These are phyloP conservation scores for Gastrolobium bilobum DNA, from an alignment of 306 rosid genomes.

Conservation along the genomic window DNA sequence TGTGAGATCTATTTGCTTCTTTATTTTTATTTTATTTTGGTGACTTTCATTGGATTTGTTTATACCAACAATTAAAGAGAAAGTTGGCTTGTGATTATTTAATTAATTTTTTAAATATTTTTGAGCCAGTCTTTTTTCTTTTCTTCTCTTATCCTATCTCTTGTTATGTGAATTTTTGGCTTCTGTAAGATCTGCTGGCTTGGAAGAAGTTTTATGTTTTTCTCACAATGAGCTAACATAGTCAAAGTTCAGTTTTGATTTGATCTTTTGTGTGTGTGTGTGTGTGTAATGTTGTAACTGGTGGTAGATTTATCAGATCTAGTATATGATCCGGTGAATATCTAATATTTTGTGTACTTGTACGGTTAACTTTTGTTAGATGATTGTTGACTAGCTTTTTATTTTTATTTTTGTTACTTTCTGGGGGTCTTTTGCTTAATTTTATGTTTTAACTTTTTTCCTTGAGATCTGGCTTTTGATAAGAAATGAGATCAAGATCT, in stretches of 20 bases:
- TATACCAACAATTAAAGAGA: neutral
- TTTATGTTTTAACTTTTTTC: neutral
- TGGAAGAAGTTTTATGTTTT: neutral
- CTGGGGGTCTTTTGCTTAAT: neutral
- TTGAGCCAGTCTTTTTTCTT: slow-evolving; percentile 25
- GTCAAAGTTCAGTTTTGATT: slow-evolving; percentile 17
- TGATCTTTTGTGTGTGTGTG: neutral
- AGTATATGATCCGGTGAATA: slow-evolving; percentile 42
- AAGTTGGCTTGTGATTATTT: neutral
- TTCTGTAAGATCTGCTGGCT: neutral
- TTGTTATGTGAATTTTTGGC: neutral
- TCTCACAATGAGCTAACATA: neutral
- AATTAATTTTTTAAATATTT: neutral
- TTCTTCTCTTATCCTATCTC: neutral
- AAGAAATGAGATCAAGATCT: slow-evolving; percentile 19
- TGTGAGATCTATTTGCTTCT: slow-evolving; percentile 46
- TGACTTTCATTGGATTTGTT: slow-evolving; percentile 5
- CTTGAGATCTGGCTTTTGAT: slow-evolving; percentile 9
- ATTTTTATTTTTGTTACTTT: neutral
- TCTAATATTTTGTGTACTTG: slow-evolving; percentile 30
- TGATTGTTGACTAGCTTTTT: slow-evolving; percentile 4
- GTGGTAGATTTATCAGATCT: slow-evolving; percentile 48
- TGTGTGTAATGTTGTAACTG: neutral
- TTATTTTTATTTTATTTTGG: neutral
- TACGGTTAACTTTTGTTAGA: slow-evolving; percentile 39